Evolutionary conservation across 1,284 basidiomycete genomes (phyloP).

Genomic region (Spongiforma sp.): DNA sequence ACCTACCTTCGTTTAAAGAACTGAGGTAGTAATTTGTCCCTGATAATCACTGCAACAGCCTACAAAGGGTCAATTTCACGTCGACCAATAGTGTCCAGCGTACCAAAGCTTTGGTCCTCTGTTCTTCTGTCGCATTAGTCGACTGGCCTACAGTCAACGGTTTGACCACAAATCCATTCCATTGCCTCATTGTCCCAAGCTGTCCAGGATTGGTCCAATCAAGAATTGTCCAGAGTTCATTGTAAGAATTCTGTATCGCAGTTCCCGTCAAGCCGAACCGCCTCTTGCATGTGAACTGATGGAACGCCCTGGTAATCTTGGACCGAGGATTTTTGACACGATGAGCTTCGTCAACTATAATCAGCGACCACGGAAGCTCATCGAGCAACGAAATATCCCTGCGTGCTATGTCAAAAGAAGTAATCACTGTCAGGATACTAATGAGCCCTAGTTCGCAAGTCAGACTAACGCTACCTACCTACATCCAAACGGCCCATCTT

Average conservation of each 20-base stretch:
- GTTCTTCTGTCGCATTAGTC: conserved; percentile 61
- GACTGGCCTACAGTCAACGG: conserved; percentile 76
- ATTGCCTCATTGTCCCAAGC: conserved; percentile 69
- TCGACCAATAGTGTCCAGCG: conserved; percentile 21
- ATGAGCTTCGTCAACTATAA: conserved; percentile 87
- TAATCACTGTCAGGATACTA: conserved; percentile 56
- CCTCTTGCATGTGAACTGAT: conserved; percentile 61
- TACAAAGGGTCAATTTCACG: conserved; percentile 27
- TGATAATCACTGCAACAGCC: conserved; percentile 63
- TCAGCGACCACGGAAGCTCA: conserved; percentile 66
- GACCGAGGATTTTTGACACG: conserved; percentile 75
- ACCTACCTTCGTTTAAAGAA: conserved; percentile 78
- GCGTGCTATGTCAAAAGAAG: conserved; percentile 72
- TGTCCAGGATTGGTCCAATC: conserved; percentile 81
- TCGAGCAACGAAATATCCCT: conserved; percentile 69
- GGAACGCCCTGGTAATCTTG: conserved; percentile 67
- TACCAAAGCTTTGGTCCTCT: conserved; percentile 62
- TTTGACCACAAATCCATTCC: conserved; percentile 68
- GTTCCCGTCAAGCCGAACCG: conserved; percentile 86
- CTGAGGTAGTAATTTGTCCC: conserved; percentile 68
- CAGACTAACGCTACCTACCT: conserved; percentile 46
- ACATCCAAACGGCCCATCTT: conserved; percentile 77
- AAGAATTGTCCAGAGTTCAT: conserved; percentile 84
- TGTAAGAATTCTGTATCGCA: conserved; percentile 86
- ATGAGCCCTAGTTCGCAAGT: neutral